Evolutionary conservation across 2,329 filamentous ascomycete genomes (phyloP), one percentile per base, ranked within the genome.

Genomic region (Neonectria hederae): DNA sequence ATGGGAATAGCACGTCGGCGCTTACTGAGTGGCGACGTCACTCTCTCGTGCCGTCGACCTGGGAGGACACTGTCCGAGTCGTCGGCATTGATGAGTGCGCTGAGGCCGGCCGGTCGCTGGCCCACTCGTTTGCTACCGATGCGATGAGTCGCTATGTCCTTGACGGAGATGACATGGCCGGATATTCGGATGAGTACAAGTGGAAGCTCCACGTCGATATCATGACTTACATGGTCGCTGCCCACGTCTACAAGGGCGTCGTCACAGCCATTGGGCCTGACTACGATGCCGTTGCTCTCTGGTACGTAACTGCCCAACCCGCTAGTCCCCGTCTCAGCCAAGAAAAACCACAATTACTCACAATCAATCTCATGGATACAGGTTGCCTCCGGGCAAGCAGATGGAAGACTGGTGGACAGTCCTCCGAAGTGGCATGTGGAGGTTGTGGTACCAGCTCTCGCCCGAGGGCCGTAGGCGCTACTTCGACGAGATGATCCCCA

Each of bases 151-250:
- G 87, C 76, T 96, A 95, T 80, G 89, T 93, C 73, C 83, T 94
- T 72, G 87, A 92, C 74, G 88, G 89, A 49, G 88, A 90, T 64
- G 91, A 93, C 76, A 86, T 88, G 79, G 83, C 83, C 66, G 78
- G 83, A 66, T 87, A 86, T 79, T 85, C 87, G 52, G 84, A 88
- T 73, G 87, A 92, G 77, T 83, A 89, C 75, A 90, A 89, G 75
- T 96, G 91, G 90, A 87, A 88, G 69, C 83, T 96, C 49, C 92
- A 96, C 77, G 84, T 91, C 69, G 86, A 90, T 75, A 90, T 94
- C 71, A 87, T 95, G 83, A 90, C 89, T 71, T 94, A 93, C 79
- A 86, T 93, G 71, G 89, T 90, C 54, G 91, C 92, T 62, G 89
- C 91, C 65, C 92, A 94, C 76, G 89, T 88, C 77, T 85, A 91